Conservation (phyloP, 2,329 filamentous ascomycete species). For the Pseudogymnoascus sp. region DNA sequence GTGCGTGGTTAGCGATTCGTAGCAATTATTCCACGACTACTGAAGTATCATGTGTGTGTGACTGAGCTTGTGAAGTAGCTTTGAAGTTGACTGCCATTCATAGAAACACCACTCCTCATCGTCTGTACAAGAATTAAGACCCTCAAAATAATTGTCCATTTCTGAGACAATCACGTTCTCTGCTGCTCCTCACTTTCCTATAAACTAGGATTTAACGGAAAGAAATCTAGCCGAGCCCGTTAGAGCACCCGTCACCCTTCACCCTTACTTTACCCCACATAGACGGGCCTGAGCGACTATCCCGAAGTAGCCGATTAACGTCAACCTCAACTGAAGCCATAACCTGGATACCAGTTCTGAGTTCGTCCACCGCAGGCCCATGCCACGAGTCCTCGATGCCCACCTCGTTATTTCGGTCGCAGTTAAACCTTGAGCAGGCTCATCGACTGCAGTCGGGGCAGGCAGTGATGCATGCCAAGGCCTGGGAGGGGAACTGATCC, state of each 20-base stretch:
- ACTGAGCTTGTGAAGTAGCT: not conserved
- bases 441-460: not conserved
- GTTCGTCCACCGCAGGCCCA: not conserved
- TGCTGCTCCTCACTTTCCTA: not conserved
- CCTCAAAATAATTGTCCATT: not conserved
- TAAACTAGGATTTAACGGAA: not conserved
- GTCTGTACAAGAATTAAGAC: not conserved
- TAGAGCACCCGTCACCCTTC: not conserved
- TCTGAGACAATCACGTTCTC: not conserved
- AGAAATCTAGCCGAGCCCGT: not conserved
- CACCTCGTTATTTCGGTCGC: not conserved
- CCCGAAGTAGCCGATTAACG: not conserved
- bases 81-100: not conserved
- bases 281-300: slow-evolving; percentile 8
- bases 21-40: not conserved
- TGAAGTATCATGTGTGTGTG: not conserved
- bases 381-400: not conserved
- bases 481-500: not conserved
- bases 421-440: not conserved
- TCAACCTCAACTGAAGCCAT: not conserved
- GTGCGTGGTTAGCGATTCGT: not conserved
- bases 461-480: not conserved
- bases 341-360: not conserved
- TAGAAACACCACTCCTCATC: not conserved
- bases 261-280: slow-evolving; percentile 5